These are phyloP conservation scores for Aspergillus chevalieri DNA, from an alignment of 2,329 filamentous ascomycete species.

Conservation along the genomic window DNA sequence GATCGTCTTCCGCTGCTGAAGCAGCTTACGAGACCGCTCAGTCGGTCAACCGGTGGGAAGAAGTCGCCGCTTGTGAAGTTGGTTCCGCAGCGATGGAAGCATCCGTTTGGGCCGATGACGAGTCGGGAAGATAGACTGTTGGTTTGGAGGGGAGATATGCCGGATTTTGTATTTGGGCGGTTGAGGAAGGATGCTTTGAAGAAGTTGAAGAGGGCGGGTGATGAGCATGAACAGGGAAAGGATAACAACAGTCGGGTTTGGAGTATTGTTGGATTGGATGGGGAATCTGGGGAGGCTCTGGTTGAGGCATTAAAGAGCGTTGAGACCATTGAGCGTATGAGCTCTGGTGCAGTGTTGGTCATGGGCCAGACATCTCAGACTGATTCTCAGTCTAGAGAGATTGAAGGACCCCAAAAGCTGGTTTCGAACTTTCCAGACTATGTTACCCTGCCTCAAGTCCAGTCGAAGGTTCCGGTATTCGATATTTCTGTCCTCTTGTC, in stretches of 20 bases:
- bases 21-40: constrained; percentile 11
- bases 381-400: neutral
- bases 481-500: constrained; percentile 30
- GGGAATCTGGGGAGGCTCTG: constrained; percentile 15
- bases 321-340: constrained; percentile 22
- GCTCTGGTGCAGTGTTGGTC: constrained; percentile 25
- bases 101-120: constrained; percentile 23
- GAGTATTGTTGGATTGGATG: constrained; percentile 18
- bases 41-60: constrained; percentile 4
- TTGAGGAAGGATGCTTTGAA: constrained; percentile 32
- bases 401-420: neutral
- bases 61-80: constrained; percentile 14
- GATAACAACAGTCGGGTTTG: constrained; percentile 17
- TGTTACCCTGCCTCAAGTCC: constrained; percentile 22
- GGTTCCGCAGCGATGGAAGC: constrained; percentile 32
- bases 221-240: constrained; percentile 13
- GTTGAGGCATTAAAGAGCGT: constrained; percentile 14
- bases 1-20: constrained; percentile 22
- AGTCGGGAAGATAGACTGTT: constrained; percentile 22
- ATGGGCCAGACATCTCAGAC: constrained; percentile 6
- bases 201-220: constrained; percentile 29
- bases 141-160: constrained; percentile 46
- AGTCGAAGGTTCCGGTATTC: constrained; percentile 31
- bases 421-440: constrained; percentile 17
- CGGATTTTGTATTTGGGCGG: constrained; percentile 33